Conservation (phyloP, 2,329 filamentous ascomycete genomes). For the Penicillium sp. region DNA sequence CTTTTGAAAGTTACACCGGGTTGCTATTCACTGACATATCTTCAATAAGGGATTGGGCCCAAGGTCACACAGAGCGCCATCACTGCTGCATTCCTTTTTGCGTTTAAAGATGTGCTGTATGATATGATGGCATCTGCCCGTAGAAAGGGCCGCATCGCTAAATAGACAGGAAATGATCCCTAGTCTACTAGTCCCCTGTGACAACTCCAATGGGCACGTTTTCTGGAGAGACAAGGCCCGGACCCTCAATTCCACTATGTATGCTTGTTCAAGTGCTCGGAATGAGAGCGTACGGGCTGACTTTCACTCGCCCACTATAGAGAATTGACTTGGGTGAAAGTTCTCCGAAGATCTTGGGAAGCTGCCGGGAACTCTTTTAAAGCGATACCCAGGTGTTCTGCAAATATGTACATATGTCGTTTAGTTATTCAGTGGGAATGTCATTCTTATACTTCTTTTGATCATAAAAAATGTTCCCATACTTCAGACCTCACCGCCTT, state of each 20-base stretch:
- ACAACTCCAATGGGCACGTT: not conserved
- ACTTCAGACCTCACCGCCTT: not conserved
- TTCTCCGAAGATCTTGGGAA: not conserved
- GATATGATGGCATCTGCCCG: constrained; percentile 49
- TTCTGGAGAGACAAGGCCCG: not conserved
- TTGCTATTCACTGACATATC: not conserved
- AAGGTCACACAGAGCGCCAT: constrained; percentile 97
- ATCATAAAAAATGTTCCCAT: not conserved
- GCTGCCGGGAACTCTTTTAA: not conserved
- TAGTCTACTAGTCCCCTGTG: not conserved
- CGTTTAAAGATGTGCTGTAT: constrained; percentile 96
- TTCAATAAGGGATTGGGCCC: constrained; percentile 72
- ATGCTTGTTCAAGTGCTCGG: not conserved
- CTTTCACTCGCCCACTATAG: not conserved
- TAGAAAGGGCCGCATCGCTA: constrained; percentile 30
- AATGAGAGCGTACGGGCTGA: not conserved
- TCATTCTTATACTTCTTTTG: not conserved
- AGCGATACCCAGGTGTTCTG: constrained; percentile 1
- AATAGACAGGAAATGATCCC: constrained; percentile 20
- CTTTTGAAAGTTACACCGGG: not conserved
- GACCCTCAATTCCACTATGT: not conserved
- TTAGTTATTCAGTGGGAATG: not conserved
- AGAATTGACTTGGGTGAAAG: not conserved
- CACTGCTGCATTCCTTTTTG: constrained; percentile 93
- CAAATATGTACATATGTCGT: constrained; percentile 2